Percentiles rank a stretch among this genome's conserved stretches.
These are phyloP conservation scores for Penicillium daleae DNA, from an alignment of 495 filamentous ascomycete genomes.

Conservation along the genomic window DNA sequence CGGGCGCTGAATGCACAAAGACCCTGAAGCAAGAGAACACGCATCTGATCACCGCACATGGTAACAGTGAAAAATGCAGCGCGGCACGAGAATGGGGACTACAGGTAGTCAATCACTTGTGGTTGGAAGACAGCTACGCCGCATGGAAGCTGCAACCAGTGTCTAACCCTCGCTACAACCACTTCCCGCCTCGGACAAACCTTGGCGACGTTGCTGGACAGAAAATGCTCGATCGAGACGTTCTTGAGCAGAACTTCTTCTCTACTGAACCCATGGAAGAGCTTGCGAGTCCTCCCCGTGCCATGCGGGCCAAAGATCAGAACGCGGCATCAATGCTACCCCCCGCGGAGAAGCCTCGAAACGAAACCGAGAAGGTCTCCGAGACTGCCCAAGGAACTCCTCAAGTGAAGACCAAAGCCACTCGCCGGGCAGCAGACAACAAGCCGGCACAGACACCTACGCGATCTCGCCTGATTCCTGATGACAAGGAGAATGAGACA, in stretches of 20 bases:
- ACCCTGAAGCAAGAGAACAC: constrained; percentile 93
- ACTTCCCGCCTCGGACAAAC: constrained; percentile 87
- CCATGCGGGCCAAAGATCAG: constrained; percentile 43
- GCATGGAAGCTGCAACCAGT: constrained; percentile 73
- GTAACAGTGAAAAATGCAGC: constrained; percentile 83
- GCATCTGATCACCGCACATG: constrained; percentile 90
- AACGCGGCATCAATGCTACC: constrained; percentile 34
- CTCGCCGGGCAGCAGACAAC: constrained; percentile 30
- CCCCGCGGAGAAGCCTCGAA: constrained; percentile 23
- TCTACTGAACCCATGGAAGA: constrained; percentile 37
- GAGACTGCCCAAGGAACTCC: constrained; percentile 34
- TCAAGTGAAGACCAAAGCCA: constrained; percentile 27
- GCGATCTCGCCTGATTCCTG: constrained; percentile 40
- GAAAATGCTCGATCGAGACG: constrained; percentile 65
- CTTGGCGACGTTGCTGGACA: constrained; percentile 90
- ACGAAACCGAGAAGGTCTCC: constrained; percentile 20
- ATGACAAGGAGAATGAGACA: constrained; percentile 85
- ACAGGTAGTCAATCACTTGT: constrained; percentile 89
- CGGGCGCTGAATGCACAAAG: constrained; percentile 87
- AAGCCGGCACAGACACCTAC: constrained; percentile 52
- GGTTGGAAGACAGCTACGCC: constrained; percentile 97
- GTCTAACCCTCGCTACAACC: constrained; percentile 70
- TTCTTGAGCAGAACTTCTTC: constrained; percentile 61
- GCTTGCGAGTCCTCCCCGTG: constrained; percentile 27
- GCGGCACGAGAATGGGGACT: constrained; percentile 93